A percentile compares a stretch with the other conserved stretches of the same genome.
These are phyloP conservation scores for Phytophthora multivora DNA, from an alignment of 352 stramenopile species.

Conservation along the genomic window DNA sequence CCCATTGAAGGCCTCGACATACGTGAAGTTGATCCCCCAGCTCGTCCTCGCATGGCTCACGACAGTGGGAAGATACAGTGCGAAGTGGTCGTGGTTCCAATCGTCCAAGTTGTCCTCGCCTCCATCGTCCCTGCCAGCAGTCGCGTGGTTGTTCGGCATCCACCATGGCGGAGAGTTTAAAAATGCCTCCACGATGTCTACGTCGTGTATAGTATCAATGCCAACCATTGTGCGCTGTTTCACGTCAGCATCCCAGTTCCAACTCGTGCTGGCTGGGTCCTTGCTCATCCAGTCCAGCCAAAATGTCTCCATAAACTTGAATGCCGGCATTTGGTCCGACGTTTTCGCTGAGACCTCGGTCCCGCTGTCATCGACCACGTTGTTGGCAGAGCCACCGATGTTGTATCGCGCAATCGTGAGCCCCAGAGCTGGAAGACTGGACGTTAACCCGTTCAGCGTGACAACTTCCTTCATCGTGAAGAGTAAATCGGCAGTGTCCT, in stretches of 20 bases:
- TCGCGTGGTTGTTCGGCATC: slow-evolving; percentile 58
- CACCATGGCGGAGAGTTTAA: slow-evolving; percentile 67
- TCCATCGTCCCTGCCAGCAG: slow-evolving; percentile 41
- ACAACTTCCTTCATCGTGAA: slow-evolving; percentile 50
- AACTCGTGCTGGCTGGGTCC: slow-evolving; percentile 41
- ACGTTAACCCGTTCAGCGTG: slow-evolving; percentile 18
- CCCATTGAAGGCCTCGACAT: slow-evolving; percentile 66
- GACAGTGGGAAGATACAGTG: slow-evolving; percentile 45
- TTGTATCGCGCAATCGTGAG: slow-evolving; percentile 65
- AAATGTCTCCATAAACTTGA: slow-evolving; percentile 50
- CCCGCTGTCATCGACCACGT: slow-evolving; percentile 42
- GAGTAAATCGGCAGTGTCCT: slow-evolving; percentile 52
- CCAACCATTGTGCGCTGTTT: slow-evolving; percentile 44
- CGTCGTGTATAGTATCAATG: slow-evolving; percentile 38
- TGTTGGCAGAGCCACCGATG: slow-evolving; percentile 44
- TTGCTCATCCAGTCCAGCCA: slow-evolving; percentile 54
- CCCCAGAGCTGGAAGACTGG: slow-evolving; percentile 37
- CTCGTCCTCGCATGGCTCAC: slow-evolving; percentile 44
- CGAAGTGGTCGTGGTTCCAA: slow-evolving; percentile 50
- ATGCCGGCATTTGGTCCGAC: slow-evolving; percentile 51
- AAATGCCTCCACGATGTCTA: slow-evolving; percentile 49
- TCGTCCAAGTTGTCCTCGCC: slow-evolving; percentile 47
- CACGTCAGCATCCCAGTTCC: slow-evolving; percentile 50
- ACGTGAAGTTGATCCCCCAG: slow-evolving; percentile 53
- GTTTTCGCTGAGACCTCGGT: slow-evolving; percentile 39